phyloP scores from a whole-genome alignment of 2,329 filamentous ascomycete genomes.

The Diplodia mutila region DNA sequence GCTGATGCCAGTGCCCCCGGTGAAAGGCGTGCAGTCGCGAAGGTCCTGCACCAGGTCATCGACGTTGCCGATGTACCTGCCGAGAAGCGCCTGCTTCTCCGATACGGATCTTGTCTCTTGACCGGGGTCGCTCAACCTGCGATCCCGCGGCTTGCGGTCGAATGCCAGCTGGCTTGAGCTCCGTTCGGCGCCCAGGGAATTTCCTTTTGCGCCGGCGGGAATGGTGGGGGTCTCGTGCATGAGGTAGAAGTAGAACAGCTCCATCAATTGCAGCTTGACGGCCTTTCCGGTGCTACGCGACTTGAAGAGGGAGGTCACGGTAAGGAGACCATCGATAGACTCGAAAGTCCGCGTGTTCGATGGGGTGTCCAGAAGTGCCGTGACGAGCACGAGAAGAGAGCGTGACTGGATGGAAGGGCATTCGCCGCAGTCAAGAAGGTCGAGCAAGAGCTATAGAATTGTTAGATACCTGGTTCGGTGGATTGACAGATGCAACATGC shows the following conservation, averaged over 20 bases:
- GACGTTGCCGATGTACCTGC: constrained; percentile 72
- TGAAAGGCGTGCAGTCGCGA: constrained; percentile 70
- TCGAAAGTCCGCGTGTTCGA: constrained; percentile 92
- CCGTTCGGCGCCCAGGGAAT: constrained; percentile 35
- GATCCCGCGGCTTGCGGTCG: constrained; percentile 38
- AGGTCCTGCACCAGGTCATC: constrained; percentile 85
- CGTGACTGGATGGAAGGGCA: constrained; percentile 90
- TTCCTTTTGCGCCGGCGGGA: constrained; percentile 29
- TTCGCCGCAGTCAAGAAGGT: constrained; percentile 88
- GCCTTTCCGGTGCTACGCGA: constrained; percentile 80
- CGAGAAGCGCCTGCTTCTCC: constrained; percentile 80
- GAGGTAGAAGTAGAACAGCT: constrained; percentile 98
- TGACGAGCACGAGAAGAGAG: constrained; percentile 86
- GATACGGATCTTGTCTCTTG: constrained; percentile 66
- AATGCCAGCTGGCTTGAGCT: constrained; percentile 29
- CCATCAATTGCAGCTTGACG: constrained; percentile 93
- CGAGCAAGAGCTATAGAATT: constrained; percentile 72
- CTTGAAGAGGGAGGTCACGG: constrained; percentile 91
- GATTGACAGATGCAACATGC: not conserved
- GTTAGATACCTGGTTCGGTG: not conserved
- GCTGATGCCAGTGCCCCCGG: constrained; percentile 32
- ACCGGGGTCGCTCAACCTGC: constrained; percentile 32
- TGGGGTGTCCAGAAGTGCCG: constrained; percentile 82
- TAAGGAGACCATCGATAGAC: constrained; percentile 85
- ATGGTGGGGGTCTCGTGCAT: constrained; percentile 76